Percentiles rank a stretch among this genome's conserved stretches.
Evolutionary conservation across 352 stramenopile genomes (phyloP).

Genomic region (Thraustochytrium sp.): DNA sequence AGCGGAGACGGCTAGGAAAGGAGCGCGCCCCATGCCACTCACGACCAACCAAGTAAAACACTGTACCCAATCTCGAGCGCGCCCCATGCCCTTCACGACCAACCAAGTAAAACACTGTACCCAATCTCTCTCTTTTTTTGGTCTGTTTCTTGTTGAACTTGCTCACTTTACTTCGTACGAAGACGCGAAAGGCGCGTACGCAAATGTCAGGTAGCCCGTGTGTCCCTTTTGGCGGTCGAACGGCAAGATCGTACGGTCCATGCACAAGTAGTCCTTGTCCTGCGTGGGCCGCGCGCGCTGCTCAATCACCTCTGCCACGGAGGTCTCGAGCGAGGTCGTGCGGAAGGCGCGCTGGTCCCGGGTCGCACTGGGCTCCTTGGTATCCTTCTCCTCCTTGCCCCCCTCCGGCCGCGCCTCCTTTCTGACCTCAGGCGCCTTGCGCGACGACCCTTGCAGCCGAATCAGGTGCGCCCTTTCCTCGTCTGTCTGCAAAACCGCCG

Average conservation of each 20-base stretch:
- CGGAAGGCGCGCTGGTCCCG: neutral
- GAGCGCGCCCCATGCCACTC: no score
- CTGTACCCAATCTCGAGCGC: no score
- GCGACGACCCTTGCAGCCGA: neutral
- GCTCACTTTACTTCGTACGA: no score
- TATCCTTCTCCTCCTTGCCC: neutral
- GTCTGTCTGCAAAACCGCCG: neutral
- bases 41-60: no score
- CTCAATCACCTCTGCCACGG: constrained; percentile 4
- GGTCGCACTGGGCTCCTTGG: neutral
- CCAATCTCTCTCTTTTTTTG: no score
- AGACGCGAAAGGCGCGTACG: neutral
- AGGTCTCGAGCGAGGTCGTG: neutral
- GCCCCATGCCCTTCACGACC: no score
- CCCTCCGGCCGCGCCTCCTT: neutral
- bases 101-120: no score
- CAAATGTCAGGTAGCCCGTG: constrained; percentile 45
- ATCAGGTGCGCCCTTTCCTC: neutral
- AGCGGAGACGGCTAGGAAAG: no score
- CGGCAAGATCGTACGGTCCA: neutral
- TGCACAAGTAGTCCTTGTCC: neutral
- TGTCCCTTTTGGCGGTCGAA: constrained; percentile 16
- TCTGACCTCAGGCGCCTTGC: neutral
- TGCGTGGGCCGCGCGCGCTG: neutral
- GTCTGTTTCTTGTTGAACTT: no score